Percentiles rank a stretch among this genome's conserved stretches.
Evolutionary conservation across 2,329 filamentous ascomycete genomes (phyloP).

Genomic region (Claviceps pusilla): DNA sequence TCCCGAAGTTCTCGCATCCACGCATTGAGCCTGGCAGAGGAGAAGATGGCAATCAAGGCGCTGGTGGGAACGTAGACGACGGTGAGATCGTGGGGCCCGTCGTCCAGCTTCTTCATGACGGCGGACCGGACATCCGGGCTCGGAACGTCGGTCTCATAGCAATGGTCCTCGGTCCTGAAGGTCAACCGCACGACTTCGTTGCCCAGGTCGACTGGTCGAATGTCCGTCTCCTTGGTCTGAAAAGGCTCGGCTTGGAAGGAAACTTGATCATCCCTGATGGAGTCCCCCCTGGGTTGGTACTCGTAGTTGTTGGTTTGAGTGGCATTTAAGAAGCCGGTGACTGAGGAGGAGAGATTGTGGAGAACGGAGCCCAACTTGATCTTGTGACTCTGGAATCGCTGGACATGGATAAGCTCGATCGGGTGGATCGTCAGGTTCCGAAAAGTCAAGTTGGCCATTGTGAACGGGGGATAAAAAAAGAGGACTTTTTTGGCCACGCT

Average conservation of each 20-base stretch:
- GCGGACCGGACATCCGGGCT: slow-evolving; percentile 44
- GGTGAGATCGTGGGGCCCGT: slow-evolving; percentile 42
- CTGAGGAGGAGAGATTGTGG: slow-evolving; percentile 27
- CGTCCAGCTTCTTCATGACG: slow-evolving; percentile 41
- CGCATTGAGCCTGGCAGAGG: slow-evolving; percentile 48
- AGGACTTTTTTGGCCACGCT: too few species aligned
- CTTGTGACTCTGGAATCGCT: slow-evolving; percentile 49
- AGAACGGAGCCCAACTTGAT: slow-evolving; percentile 28
- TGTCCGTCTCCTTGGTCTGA: slow-evolving; percentile 38
- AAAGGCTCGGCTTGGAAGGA: slow-evolving; percentile 54
- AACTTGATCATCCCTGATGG: slow-evolving; percentile 46
- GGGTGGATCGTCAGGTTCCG: slow-evolving; percentile 66
- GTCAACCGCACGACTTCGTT: slow-evolving; percentile 60
- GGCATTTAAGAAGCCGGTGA: slow-evolving; percentile 30
- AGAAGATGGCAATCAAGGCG: slow-evolving; percentile 49
- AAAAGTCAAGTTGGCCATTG: slow-evolving; percentile 48
- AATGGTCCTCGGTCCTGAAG: slow-evolving; percentile 42
- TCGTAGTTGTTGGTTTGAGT: slow-evolving; percentile 18
- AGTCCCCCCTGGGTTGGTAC: slow-evolving; percentile 36
- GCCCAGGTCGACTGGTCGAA: slow-evolving; percentile 42
- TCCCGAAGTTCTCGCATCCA: slow-evolving; percentile 75
- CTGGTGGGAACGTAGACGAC: slow-evolving; percentile 47
- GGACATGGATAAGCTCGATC: slow-evolving; percentile 57
- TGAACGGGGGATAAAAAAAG: background rate
- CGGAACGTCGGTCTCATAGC: slow-evolving; percentile 59